A percentile compares a stretch with the other conserved stretches of the same genome.
These are phyloP conservation scores for Coemansia sp. DNA, from an alignment of 192 early-diverging fungal species.

Conservation along the genomic window DNA sequence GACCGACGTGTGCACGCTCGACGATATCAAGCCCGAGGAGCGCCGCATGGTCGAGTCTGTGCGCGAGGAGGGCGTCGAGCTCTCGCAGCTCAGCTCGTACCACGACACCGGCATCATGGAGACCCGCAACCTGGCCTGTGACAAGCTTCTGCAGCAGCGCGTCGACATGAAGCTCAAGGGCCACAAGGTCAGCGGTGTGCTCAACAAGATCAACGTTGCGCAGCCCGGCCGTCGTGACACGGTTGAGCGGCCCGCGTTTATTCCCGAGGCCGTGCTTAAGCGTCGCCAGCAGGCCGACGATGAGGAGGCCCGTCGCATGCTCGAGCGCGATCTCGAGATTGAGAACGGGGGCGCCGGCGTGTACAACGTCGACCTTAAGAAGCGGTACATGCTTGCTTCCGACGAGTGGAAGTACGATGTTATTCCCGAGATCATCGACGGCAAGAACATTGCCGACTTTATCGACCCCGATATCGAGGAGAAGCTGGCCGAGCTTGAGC, in stretches of 20 bases:
- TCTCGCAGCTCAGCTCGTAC: conserved; percentile 85
- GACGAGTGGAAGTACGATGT: conserved; percentile 95
- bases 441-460: conserved; percentile 98
- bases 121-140: conserved; percentile 91
- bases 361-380: conserved; percentile 93
- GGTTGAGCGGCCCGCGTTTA: conserved; percentile 75
- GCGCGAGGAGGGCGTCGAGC: conserved; percentile 65
- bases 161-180: conserved; percentile 96
- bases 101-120: conserved; percentile 97
- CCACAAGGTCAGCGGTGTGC: conserved; percentile 84
- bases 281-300: conserved; percentile 61
- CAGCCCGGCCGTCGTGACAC: conserved; percentile 85
- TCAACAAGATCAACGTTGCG: conserved; percentile 96
- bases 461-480: conserved; percentile 97
- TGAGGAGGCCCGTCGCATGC: conserved; percentile 56
- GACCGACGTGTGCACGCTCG: conserved; percentile 85
- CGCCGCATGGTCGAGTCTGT: conserved; percentile 76
- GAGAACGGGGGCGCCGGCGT: conserved; percentile 95
- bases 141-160: conserved; percentile 85
- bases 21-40: conserved; percentile 74
- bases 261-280: conserved; percentile 74
- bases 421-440: conserved; percentile 98
- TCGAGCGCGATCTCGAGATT: conserved; percentile 90
- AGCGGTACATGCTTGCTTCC: conserved; percentile 81
- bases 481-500: conserved; percentile 90